Percentiles rank a stretch among this genome's conserved stretches.
Conservation (phyloP, 164 flowering plant species). For the Kingdonia uniflora region DNA sequence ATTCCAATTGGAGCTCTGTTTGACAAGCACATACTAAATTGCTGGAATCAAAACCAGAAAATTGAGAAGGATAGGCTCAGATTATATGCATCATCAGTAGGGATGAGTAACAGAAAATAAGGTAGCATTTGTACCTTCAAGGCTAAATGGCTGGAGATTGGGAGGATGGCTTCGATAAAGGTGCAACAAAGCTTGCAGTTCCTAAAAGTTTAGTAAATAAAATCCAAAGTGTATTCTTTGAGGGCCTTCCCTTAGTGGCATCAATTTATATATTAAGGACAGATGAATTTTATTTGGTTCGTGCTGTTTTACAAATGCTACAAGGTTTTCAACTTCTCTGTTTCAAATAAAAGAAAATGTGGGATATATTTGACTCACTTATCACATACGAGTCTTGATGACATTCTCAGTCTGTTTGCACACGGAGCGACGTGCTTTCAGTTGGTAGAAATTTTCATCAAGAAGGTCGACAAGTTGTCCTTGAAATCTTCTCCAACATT, state of each 20-base stretch:
- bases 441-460: slow-evolving; percentile 41
- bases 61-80: too few relatives aligned
- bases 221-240: slow-evolving; percentile 27
- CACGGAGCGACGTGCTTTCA: slow-evolving; percentile 70
- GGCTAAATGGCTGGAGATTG: too few relatives aligned
- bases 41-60: too few relatives aligned
- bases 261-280: slow-evolving; percentile 44
- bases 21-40: too few relatives aligned
- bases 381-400: slow-evolving; percentile 48
- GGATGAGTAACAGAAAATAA: too few relatives aligned
- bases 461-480: slow-evolving; percentile 29
- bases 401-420: slow-evolving; percentile 49
- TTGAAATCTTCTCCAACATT: slow-evolving; percentile 39
- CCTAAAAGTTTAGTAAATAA: slow-evolving; percentile 31
- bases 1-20: too few relatives aligned
- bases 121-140: too few relatives aligned
- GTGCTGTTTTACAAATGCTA: slow-evolving; percentile 55
- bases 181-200: slow-evolving; percentile 14
- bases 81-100: too few relatives aligned
- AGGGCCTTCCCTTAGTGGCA: slow-evolving; percentile 48
- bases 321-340: slow-evolving; percentile 69
- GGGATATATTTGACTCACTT: slow-evolving; percentile 63
- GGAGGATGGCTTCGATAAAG: slow-evolving; percentile 3
- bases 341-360: slow-evolving; percentile 48
- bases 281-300: slow-evolving; percentile 59